Evolutionary conservation across 495 filamentous ascomycete genomes (phyloP).

Genomic region (Aspergillus cavernicola): DNA sequence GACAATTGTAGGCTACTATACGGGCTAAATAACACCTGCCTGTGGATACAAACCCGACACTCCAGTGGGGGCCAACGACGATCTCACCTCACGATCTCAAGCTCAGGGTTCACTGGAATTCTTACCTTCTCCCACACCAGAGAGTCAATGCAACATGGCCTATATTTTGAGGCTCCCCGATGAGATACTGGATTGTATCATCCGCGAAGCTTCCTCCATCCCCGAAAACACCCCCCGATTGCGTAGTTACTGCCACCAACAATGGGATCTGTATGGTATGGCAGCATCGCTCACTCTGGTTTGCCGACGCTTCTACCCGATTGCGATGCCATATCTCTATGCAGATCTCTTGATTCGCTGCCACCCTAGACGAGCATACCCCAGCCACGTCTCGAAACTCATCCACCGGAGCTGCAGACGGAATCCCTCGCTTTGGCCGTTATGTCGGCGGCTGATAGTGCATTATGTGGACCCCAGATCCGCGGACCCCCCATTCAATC

Average conservation of each 20-base stretch:
- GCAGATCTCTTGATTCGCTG: neutral
- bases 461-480: neutral
- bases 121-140: too few species aligned
- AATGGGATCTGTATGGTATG: neutral
- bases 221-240: neutral
- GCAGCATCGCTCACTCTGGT: neutral
- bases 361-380: neutral
- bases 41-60: too few species aligned
- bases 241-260: neutral
- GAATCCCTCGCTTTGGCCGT: neutral
- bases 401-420: neutral
- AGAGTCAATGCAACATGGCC: too few species aligned
- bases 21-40: too few species aligned
- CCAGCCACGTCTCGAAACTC: neutral
- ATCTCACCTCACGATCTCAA: too few species aligned
- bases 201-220: neutral
- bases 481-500: neutral
- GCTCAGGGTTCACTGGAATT: too few species aligned
- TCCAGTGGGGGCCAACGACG: too few species aligned
- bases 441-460: neutral
- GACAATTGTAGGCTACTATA: too few species aligned
- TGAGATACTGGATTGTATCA: slow-evolving; percentile 1
- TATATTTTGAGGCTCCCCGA: neutral
- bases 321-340: neutral
- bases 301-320: slow-evolving; percentile 1